A percentile compares a stretch with the other conserved stretches of the same genome.
phyloP scores from a whole-genome alignment of 257 asterid genomes.

The Solanum appendiculatum region DNA sequence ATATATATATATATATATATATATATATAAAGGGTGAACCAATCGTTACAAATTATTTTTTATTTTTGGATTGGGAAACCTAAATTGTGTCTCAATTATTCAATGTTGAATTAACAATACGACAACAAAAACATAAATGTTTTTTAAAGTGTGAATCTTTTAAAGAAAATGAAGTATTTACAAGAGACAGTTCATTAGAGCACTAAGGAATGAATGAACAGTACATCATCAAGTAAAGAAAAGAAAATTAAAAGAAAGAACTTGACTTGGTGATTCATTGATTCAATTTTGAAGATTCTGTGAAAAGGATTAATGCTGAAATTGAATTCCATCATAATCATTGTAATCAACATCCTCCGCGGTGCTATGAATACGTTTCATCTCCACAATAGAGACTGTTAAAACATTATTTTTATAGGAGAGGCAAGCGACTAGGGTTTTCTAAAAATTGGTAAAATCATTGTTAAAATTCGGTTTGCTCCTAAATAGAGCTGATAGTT shows the following conservation, averaged over 20 bases:
- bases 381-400: neutral
- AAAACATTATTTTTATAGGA: too few species aligned
- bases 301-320: neutral
- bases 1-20: too few species aligned
- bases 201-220: neutral
- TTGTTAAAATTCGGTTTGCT: neutral
- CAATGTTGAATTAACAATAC: neutral
- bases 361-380: neutral
- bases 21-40: too few species aligned
- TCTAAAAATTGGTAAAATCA: too few species aligned
- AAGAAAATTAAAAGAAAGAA: neutral
- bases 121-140: neutral
- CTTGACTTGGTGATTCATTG: neutral
- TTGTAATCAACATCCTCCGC: neutral
- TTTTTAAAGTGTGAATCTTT: neutral
- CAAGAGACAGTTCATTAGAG: neutral
- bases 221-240: neutral
- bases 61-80: neutral
- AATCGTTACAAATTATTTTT: neutral
- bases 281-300: neutral
- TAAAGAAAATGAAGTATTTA: neutral
- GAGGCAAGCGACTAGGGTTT: neutral
- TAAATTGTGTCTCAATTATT: neutral
- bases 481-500: neutral
- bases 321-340: neutral